phyloP scores from a whole-genome alignment of 2,329 filamentous ascomycete species.

The Colletotrichum sp. region DNA sequence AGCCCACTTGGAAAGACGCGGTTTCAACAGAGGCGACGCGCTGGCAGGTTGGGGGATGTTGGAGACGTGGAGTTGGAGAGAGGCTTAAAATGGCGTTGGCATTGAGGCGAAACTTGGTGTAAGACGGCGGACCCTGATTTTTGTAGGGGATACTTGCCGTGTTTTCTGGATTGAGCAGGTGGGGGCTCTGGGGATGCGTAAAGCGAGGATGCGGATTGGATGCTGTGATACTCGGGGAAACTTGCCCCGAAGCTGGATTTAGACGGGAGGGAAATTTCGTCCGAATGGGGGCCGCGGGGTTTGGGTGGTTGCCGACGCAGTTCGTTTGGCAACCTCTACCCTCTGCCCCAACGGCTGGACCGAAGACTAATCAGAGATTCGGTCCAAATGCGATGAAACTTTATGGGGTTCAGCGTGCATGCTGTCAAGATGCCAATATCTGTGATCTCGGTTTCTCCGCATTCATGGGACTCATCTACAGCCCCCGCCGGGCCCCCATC shows the following conservation, averaged over 20 bases:
- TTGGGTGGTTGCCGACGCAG: background rate
- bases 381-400: background rate
- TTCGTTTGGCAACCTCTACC: background rate
- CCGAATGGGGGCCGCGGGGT: background rate
- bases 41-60: background rate
- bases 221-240: background rate
- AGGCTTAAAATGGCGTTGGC: background rate
- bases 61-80: background rate
- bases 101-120: background rate
- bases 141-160: background rate
- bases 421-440: background rate
- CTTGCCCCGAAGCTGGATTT: background rate
- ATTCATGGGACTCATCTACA: background rate
- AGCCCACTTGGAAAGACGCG: background rate
- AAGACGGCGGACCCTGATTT: background rate
- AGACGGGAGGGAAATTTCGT: background rate
- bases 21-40: background rate
- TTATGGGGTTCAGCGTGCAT: background rate
- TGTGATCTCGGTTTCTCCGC: background rate
- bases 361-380: background rate
- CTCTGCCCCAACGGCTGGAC: background rate
- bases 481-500: no score
- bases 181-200: background rate
- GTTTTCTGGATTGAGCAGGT: background rate
- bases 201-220: background rate